Conservation (phyloP, 169 alveolate species). For the Eimeria necatrix region DNA sequence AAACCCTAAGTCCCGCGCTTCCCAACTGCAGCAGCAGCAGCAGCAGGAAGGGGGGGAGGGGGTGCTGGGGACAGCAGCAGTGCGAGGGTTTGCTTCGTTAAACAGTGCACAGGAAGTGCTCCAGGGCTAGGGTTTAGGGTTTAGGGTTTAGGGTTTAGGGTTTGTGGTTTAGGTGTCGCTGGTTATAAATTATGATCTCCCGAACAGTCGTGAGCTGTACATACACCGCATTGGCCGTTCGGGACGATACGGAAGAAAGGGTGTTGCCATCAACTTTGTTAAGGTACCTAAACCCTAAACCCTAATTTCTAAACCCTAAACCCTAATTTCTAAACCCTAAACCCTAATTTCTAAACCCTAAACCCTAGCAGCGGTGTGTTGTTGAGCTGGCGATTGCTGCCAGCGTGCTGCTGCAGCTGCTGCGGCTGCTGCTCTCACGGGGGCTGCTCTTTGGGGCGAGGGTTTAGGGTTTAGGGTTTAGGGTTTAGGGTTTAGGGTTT, state of each 20-base stretch:
- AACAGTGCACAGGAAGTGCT: too few species aligned
- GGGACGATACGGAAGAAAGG: constrained; percentile 88
- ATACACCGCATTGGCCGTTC: constrained; percentile 99
- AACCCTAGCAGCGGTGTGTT: background rate
- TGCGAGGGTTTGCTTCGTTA: too few species aligned
- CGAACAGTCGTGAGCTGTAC: constrained; percentile 98
- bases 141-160: constrained; percentile 34
- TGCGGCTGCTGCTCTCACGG: background rate
- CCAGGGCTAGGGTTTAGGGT: constrained; percentile 3
- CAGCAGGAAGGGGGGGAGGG: background rate
- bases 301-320: background rate
- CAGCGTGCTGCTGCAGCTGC: too few species aligned
- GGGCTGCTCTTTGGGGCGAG: background rate
- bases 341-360: background rate
- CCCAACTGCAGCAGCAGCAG: background rate
- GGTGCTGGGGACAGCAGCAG: background rate
- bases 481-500: constrained; percentile 50
- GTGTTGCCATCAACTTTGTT: constrained; percentile 99
- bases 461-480: constrained; percentile 14
- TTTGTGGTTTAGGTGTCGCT: constrained; percentile 90
- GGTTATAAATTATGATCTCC: constrained; percentile 99
- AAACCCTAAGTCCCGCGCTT: background rate
- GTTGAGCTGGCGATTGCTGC: too few species aligned
- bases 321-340: background rate
- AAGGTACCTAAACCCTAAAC: constrained; percentile 85